Evolutionary conservation across 257 asterid species (phyloP), one percentile per base, ranked within the genome.

Genomic region (Solanum corneliomulleri): DNA sequence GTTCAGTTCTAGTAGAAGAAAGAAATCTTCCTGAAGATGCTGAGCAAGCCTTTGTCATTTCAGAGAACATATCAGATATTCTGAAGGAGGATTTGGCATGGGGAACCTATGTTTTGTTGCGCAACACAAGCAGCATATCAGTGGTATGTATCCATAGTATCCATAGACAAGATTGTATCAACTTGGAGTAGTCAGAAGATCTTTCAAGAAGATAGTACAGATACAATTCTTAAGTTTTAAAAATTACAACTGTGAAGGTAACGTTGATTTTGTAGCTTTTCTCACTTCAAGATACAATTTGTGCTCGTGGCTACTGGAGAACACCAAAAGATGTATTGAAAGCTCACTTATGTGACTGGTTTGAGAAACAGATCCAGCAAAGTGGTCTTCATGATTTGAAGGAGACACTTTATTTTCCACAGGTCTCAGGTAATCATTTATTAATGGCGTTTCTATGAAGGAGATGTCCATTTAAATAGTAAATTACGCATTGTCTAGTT

Each of bases 301-400:
- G 99, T 47, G 95, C 91, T 68, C 99, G 98, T 64, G 99, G 99
- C 89, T 97, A 95, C 89, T 97, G 99, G 99, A 93, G 92, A 56
- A 88, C 84, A 29, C 97, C 98, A 7, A 86, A 91, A 84, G 95
- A 89, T 87, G 74, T 90, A 69, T 87, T 94, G 15, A 95, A 94
- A 91, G 94, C 88, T 83, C 88, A 90, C 42, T 56, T 87, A 31
- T 76, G 89, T 21, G 89, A 90, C 44, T 95, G 98, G 98, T 94
- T 97, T 90, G 86, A 84, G 86, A 74, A 89, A 87, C 93, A 92
- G 89, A 91, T 91, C 52, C 91, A 93, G 86, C 90, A 77, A 86
- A 88, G 88, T 90, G 95, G 98, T 69, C 89, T 94, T 56, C 83
- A 88, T 49, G 88, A 89, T 87, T 86, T 95, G 94, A 92, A 92